phyloP scores from a whole-genome alignment of 2,329 filamentous ascomycete genomes.

The Ascochyta viciae-villosae region DNA sequence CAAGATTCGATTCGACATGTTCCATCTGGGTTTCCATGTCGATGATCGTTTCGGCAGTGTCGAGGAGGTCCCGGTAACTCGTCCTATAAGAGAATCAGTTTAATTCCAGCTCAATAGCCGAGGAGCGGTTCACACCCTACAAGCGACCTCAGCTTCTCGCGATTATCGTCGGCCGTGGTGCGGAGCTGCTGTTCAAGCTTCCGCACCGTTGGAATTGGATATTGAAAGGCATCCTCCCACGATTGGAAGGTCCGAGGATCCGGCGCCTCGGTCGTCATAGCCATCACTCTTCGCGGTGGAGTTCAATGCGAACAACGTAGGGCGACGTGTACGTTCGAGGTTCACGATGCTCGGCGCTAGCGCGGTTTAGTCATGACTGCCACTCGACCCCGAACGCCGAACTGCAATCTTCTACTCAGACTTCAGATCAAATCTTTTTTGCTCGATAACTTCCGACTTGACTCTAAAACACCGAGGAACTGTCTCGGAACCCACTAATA shows the following conservation, averaged over 20 bases:
- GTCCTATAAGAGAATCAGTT: slow-evolving; percentile 52
- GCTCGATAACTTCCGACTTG: too few species aligned
- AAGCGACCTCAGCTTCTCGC: slow-evolving; percentile 69
- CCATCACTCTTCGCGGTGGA: neutral
- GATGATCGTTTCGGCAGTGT: slow-evolving; percentile 92
- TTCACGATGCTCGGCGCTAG: slow-evolving; percentile 11
- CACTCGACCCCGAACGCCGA: neutral
- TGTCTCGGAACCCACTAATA: too few species aligned
- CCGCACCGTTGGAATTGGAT: slow-evolving; percentile 68
- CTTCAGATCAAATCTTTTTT: too few species aligned
- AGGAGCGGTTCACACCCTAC: slow-evolving; percentile 61
- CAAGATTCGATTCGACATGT: slow-evolving; percentile 73
- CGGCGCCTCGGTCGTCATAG: slow-evolving; percentile 63
- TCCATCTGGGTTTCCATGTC: slow-evolving; percentile 83
- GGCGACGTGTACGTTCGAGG: slow-evolving; percentile 16
- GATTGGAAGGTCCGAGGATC: slow-evolving; percentile 63
- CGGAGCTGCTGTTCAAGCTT: slow-evolving; percentile 70
- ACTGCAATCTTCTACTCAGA: neutral
- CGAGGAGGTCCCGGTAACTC: slow-evolving; percentile 86
- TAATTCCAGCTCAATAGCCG: neutral
- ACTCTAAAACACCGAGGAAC: too few species aligned
- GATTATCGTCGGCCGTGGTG: slow-evolving; percentile 67
- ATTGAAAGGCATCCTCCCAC: slow-evolving; percentile 74
- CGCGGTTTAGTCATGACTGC: slow-evolving; percentile 14
- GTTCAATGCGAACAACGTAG: neutral